These are phyloP conservation scores for Rutstroemia sydowiana DNA, from an alignment of 2,329 filamentous ascomycete genomes.

Conservation along the genomic window DNA sequence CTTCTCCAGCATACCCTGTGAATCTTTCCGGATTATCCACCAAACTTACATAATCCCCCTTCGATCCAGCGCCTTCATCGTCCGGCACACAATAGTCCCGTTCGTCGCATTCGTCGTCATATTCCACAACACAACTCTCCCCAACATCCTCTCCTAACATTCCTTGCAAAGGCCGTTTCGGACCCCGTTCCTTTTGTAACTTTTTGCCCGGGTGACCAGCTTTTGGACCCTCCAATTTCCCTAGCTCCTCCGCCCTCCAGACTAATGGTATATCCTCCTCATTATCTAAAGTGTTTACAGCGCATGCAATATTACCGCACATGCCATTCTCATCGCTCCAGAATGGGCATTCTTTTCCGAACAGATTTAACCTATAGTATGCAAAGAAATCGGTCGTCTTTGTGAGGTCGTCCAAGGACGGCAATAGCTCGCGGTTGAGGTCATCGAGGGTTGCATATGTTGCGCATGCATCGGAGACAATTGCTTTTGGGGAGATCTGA, in stretches of 20 bases:
- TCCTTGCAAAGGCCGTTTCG: conserved; percentile 69
- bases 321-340: conserved; percentile 91
- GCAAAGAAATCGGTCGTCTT: conserved; percentile 94
- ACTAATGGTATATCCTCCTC: conserved; percentile 88
- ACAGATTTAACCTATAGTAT: conserved; percentile 92
- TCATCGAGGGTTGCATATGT: conserved; percentile 86
- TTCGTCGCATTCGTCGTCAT: conserved; percentile 94
- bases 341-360: conserved; percentile 90
- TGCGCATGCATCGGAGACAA: conserved; percentile 89
- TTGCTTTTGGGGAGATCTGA: conserved; percentile 81
- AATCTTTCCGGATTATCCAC: conserved; percentile 91
- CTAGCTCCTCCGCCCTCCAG: conserved; percentile 87
- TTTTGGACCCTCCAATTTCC: conserved; percentile 83
- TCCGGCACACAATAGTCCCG: conserved; percentile 95
- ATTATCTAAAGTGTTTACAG: conserved; percentile 89
- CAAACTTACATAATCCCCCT: conserved; percentile 94
- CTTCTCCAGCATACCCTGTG: conserved; percentile 83
- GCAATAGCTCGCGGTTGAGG: conserved; percentile 70
- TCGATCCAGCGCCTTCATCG: conserved; percentile 76
- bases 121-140: conserved; percentile 95
- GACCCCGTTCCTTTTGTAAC: conserved; percentile 60
- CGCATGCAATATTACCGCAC: conserved; percentile 95
- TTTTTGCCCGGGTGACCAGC: conserved; percentile 80
- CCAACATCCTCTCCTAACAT: conserved; percentile 78
- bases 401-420: conserved; percentile 72